Evolutionary conservation across 371 early-diverging fungal genomes (phyloP).

Genomic region (Saksenaea oblongispora): DNA sequence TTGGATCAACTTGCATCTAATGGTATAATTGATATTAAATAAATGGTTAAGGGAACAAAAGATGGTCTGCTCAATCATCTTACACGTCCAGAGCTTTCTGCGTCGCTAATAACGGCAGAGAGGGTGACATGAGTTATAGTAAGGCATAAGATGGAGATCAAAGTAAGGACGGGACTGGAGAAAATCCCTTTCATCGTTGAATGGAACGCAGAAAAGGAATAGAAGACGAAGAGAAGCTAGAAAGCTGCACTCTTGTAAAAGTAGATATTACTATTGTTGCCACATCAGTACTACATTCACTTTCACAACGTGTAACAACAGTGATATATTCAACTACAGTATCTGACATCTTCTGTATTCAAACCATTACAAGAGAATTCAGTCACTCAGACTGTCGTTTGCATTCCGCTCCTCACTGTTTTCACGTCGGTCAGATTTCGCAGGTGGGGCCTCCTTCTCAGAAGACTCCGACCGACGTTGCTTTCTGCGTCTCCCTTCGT

Average conservation of each 20-base stretch:
- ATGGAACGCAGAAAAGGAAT: neutral
- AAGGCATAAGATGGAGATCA: neutral
- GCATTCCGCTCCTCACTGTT: neutral
- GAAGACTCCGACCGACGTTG: neutral
- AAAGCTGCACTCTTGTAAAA: conserved; percentile 10
- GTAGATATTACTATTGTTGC: conserved; percentile 16
- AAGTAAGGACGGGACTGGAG: neutral
- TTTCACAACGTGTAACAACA: neutral
- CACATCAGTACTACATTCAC: conserved; percentile 4
- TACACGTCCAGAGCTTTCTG: too few species aligned
- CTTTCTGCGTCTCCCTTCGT: neutral
- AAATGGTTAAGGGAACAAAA: too few species aligned
- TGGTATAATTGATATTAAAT: neutral
- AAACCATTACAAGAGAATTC: conserved; percentile 5
- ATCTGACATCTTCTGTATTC: neutral
- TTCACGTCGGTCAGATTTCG: neutral
- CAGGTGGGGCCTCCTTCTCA: neutral
- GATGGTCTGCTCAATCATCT: too few species aligned
- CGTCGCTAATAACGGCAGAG: too few species aligned
- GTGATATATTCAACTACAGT: conserved; percentile 6
- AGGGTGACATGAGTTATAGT: neutral
- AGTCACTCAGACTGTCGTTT: neutral
- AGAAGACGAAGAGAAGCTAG: conserved; percentile 8
- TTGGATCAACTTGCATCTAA: neutral
- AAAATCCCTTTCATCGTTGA: conserved; percentile 2